Percentiles rank a stretch among this genome's conserved stretches.
Conservation (phyloP, 1,284 basidiomycete genomes). For the Apiotrichum sp. region DNA sequence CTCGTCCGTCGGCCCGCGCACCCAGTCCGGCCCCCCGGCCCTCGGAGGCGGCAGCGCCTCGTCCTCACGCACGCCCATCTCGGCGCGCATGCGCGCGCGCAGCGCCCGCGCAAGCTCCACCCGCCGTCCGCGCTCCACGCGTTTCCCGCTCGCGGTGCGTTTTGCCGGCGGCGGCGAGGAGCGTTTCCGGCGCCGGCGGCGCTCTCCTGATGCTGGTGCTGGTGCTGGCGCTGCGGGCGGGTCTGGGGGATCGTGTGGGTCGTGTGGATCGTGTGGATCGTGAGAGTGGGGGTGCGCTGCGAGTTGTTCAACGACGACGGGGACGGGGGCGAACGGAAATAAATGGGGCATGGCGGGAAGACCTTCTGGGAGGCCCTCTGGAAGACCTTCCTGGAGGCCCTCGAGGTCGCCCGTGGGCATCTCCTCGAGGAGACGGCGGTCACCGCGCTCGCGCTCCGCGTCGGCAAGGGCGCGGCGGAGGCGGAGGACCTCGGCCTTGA, state of each 20-base stretch:
- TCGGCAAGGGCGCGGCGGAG: constrained; percentile 17
- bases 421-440: not conserved
- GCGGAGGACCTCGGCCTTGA: constrained; percentile 28
- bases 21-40: constrained; percentile 19
- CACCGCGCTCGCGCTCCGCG: not conserved
- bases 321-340: not conserved
- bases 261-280: no score
- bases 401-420: not conserved
- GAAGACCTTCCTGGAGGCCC: not conserved
- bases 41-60: constrained; percentile 18
- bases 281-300: not conserved
- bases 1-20: constrained; percentile 10
- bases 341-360: not conserved
- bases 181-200: not conserved
- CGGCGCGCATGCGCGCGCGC: constrained; percentile 19
- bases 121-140: constrained; percentile 13
- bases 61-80: constrained; percentile 19
- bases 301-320: not conserved
- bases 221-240: no score
- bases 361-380: not conserved
- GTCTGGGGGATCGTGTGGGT: no score
- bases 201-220: no score
- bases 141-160: constrained; percentile 13
- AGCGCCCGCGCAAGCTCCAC: constrained; percentile 20
- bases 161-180: not conserved